Base-by-base conservation (phyloP, 179 eudicot genomes). In the Beta macrorhiza region DNA sequence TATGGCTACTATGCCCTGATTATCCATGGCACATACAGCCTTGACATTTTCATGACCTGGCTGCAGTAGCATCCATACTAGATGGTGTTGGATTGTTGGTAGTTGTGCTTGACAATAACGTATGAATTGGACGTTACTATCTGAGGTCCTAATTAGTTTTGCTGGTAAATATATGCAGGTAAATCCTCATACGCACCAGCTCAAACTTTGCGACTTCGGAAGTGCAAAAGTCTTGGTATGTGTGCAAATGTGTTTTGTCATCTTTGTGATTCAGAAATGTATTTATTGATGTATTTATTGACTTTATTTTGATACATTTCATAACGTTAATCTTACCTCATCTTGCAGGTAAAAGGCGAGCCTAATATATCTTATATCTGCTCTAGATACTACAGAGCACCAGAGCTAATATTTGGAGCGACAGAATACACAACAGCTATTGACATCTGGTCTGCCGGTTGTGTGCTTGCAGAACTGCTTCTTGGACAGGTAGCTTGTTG, bases 191-290 rank as follows among this genome's bases (percentile, higher is more conserved):
- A 93, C 98, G 61, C 98, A 94, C 88, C 98, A 94, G 88, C 84
- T 94, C 49, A 94, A 94, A 84, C 84, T 94, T 47, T 94, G 98
- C 22, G 98, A 94, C 82, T 94, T 94, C 79, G 99, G 99, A 83
- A 96, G 99, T 84, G 99, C 98, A 32, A 96, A 96, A 92, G 96
- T 96, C 67, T 85, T 96, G 98, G 99, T 95, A 90, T 55, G 92
- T 65, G 74, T 44, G 7, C 12, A 75, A 37, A 4, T 47, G 11
- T 65, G 14, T 44, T 52, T 51, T 1, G 45, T 70, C 67, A 64
- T 20, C 20, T 32, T 20, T 19, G 5, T 12, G 19, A 58, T 84
- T 44, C 74, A 53, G 78, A 44, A 25, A 47, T 78, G 22, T 19
- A 45, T 75, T 37, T 19, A 45, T 45, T 17, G 74, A 47, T 78